Evolutionary conservation across 2,329 filamentous ascomycete species (phyloP), one percentile per base, ranked within the genome.

Genomic region (Sporothrix variecibatus): DNA sequence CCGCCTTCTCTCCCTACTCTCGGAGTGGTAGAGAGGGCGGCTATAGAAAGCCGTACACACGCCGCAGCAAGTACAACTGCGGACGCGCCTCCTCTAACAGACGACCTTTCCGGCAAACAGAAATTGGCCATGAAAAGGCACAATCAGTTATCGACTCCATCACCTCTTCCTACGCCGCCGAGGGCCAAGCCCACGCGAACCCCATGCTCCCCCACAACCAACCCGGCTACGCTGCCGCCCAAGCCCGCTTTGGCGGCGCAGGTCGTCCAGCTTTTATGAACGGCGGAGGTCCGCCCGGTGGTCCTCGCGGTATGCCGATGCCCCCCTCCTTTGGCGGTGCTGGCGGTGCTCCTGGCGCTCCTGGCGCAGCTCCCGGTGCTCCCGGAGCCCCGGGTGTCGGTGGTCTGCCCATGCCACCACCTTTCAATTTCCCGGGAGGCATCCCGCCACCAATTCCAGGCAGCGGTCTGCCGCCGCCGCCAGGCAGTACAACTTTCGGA

Each of bases 61-160:
- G 46, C 20, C 60, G 60, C 60, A 12, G 31, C 60, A 40, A 40
- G 9, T 40, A 40, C 38, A 38, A 58, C 6, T 9, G 23, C 43
- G 9, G 15, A 17, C 6, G 40, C 20, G n/a, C 23, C 46, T 51
- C 11, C 5, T 28, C 72, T 72, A 64, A 65, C 77, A 72, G 72
- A 75, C 74, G 46, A 26, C 46, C 17, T 2, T 12, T 20, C 15
- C 28, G 38, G 28, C 64, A 28, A 46, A 67, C 80, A 95, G 94
- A 98, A 86, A 98, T 99, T 82, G 96, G 95, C 67, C 95, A 98
- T 84, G 96, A 98, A 85, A 97, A 98, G 86, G 95, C 96, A 75
- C 96, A 99, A 84, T 96, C 93, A 69, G 96, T 99, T 79, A 99
- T 99, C 82, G 96, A 99, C 85, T 95, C 93, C 79, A 99, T 99